Conservation (phyloP, 148 eudicot species). For the Fagopyrum homotropicum region DNA sequence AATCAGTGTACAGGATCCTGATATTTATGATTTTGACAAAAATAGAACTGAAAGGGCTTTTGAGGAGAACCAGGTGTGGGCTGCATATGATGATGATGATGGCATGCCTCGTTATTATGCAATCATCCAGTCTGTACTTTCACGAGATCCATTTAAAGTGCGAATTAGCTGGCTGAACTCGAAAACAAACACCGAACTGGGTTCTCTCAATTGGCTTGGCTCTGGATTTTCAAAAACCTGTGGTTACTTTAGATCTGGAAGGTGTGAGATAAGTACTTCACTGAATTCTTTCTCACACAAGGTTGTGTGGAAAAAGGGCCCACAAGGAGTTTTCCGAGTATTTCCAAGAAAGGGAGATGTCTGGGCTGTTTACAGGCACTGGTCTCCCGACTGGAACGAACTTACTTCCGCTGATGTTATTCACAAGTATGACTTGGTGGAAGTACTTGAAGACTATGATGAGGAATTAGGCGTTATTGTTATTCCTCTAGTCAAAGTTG, state of each 20-base stretch:
- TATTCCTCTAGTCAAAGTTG: constrained; percentile 68
- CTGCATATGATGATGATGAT: constrained; percentile 61
- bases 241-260: constrained; percentile 55
- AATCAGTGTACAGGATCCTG: constrained; percentile 48
- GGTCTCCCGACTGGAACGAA: constrained; percentile 74
- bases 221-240: constrained; percentile 47
- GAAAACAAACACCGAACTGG: constrained; percentile 29
- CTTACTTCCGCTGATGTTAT: constrained; percentile 40
- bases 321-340: constrained; percentile 33
- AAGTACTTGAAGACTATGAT: constrained; percentile 48
- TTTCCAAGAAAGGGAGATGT: constrained; percentile 66
- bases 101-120: constrained; percentile 78
- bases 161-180: constrained; percentile 60
- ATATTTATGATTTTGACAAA: constrained; percentile 59
- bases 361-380: constrained; percentile 67
- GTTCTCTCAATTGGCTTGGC: constrained; percentile 33
- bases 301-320: constrained; percentile 48
- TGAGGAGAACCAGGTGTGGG: constrained; percentile 69
- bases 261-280: constrained; percentile 28
- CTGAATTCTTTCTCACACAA: constrained; percentile 61
- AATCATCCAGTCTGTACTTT: constrained; percentile 39
- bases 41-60: constrained; percentile 47
- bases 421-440: constrained; percentile 67
- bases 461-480: constrained; percentile 42
- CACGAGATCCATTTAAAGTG: constrained; percentile 48